A percentile compares a stretch with the other conserved stretches of the same genome.
Conservation (phyloP, 768 basidiomycete species). For the Lactifluus pinguis region DNA sequence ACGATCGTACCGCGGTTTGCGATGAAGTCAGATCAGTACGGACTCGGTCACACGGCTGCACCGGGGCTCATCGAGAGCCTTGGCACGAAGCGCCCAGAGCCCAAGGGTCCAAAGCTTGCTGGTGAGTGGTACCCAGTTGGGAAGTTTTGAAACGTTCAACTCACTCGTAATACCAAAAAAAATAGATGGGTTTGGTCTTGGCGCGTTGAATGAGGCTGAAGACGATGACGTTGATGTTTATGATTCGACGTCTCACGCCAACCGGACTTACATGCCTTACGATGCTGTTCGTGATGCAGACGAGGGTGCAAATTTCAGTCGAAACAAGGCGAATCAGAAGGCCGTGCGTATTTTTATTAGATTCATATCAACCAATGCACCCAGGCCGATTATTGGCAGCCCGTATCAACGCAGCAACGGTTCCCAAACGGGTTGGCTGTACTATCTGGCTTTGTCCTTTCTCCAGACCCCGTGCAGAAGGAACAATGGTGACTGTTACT, state of each 20-base stretch:
- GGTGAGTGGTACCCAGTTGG: slow-evolving; percentile 30
- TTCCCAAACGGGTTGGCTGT: slow-evolving; percentile 75
- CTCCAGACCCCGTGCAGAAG: slow-evolving; percentile 56
- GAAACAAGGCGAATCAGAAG: slow-evolving; percentile 1
- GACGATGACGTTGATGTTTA: slow-evolving; percentile 88
- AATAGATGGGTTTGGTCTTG: slow-evolving; percentile 74
- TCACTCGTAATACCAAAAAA: slow-evolving; percentile 27
- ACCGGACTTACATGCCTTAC: slow-evolving; percentile 50
- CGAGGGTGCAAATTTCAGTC: slow-evolving; percentile 39
- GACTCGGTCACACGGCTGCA: slow-evolving; percentile 71
- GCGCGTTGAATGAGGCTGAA: slow-evolving; percentile 87
- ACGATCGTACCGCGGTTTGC: slow-evolving; percentile 50
- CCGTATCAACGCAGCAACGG: slow-evolving; percentile 24
- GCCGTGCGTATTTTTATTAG: not conserved
- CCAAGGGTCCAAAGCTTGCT: slow-evolving; percentile 46
- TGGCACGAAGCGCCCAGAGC: slow-evolving; percentile 26
- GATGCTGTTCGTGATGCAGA: slow-evolving; percentile 58
- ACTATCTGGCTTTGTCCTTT: slow-evolving; percentile 66
- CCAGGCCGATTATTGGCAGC: slow-evolving; percentile 15
- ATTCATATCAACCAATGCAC: not conserved
- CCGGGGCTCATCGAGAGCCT: slow-evolving; percentile 52
- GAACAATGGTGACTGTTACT: slow-evolving; percentile 50
- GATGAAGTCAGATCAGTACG: slow-evolving; percentile 70
- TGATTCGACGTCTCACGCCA: slow-evolving; percentile 34
- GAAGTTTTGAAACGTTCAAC: not conserved